Evolutionary conservation across 345 rosid species (phyloP).

Genomic region (Dipteronia sinensis): DNA sequence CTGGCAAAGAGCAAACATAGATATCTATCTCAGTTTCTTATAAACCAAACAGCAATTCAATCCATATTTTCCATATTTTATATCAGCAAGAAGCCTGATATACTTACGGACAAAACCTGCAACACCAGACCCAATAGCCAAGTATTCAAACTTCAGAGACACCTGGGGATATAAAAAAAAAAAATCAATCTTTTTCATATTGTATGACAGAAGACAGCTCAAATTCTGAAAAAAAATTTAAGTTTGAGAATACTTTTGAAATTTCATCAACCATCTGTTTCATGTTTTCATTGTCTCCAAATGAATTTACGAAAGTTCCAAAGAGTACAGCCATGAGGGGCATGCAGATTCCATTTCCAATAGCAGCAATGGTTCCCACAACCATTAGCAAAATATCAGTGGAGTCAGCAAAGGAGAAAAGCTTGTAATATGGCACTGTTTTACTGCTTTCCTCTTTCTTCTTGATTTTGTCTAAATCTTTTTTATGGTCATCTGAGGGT

Average conservation of each 20-base stretch:
- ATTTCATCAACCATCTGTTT: conserved; percentile 25
- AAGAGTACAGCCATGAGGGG: conserved; percentile 42
- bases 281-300: conserved; percentile 31
- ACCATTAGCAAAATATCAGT: conserved; percentile 34
- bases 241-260: conserved; percentile 33
- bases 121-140: conserved; percentile 36
- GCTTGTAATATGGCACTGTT: conserved; percentile 36
- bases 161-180: conserved; percentile 24
- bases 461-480: conserved; percentile 16
- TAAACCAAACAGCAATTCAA: background rate
- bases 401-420: conserved; percentile 45
- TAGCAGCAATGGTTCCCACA: conserved; percentile 34
- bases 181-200: background rate
- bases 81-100: background rate
- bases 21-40: conserved; percentile 5
- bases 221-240: background rate
- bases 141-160: conserved; percentile 34
- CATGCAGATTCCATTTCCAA: conserved; percentile 35
- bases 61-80: background rate
- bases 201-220: background rate
- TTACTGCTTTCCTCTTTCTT: conserved; percentile 22
- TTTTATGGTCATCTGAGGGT: background rate
- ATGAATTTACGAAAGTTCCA: conserved; percentile 40
- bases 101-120: conserved; percentile 33
- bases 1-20: conserved; percentile 23